Evolutionary conservation across 768 basidiomycete species (phyloP).

Genomic region (Kwoniella dendrophila): DNA sequence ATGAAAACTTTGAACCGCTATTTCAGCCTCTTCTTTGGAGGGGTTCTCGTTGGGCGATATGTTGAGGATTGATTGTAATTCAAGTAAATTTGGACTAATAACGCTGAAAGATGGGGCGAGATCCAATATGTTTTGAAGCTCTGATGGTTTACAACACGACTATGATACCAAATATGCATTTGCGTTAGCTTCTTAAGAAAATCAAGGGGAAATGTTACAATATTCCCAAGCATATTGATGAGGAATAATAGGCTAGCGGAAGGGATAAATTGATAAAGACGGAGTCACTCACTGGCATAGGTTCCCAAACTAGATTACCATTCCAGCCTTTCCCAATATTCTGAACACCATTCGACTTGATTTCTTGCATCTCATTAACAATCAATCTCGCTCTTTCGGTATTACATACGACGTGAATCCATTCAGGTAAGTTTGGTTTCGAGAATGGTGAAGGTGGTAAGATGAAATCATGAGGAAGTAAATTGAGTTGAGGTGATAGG

Average conservation of each 20-base stretch:
- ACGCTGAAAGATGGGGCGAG: slow-evolving; percentile 31
- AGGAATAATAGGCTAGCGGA: not conserved
- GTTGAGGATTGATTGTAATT: slow-evolving; percentile 36
- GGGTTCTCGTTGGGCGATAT: not conserved
- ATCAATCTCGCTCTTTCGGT: slow-evolving; percentile 29
- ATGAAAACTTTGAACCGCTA: slow-evolving; percentile 15
- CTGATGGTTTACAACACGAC: slow-evolving; percentile 22
- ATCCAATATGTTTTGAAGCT: slow-evolving; percentile 19
- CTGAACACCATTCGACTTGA: slow-evolving; percentile 11
- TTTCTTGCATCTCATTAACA: slow-evolving; percentile 23
- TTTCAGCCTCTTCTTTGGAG: slow-evolving; percentile 12
- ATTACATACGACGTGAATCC: slow-evolving; percentile 42
- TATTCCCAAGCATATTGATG: not conserved
- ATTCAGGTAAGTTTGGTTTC: slow-evolving; percentile 27
- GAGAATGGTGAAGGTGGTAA: slow-evolving; percentile 41
- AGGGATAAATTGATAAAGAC: not conserved
- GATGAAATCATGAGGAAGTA: slow-evolving; percentile 36
- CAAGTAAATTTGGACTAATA: slow-evolving; percentile 48
- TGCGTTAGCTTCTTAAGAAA: not conserved
- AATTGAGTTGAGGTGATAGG: slow-evolving; percentile 31
- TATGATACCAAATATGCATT: slow-evolving; percentile 5
- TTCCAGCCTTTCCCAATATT: slow-evolving; percentile 28
- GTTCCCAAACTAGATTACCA: slow-evolving; percentile 47
- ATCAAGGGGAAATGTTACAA: not conserved
- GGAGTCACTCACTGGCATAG: slow-evolving; percentile 34